Base-by-base conservation (phyloP, 164 flowering plant species). In the Stephania yunnanensis region DNA sequence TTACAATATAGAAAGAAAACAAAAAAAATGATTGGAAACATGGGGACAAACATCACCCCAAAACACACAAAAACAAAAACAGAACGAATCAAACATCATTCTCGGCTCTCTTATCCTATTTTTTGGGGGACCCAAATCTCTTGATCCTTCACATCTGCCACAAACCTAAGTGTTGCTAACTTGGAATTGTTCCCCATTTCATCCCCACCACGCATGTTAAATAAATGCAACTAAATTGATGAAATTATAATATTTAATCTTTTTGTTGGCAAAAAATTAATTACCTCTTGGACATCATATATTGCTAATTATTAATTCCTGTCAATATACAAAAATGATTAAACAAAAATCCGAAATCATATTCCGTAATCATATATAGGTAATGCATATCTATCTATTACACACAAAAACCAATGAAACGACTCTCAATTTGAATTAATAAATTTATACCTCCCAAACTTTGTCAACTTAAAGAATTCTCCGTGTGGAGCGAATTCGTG, bases 51-150 rank as follows among this genome's bases (percentile, higher is more conserved):
- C n/a, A 29, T 45, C 69, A 8, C 2, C 31, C 69, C n/a, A 42
- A 67, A 67, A 30, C 69, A 67, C 68, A 13, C 68, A 64, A 64
- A 25, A 64, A 13, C 68, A 64, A 64, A 25, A 64, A 48, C 68
- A 64, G 7, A n/a, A 31, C 17, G 69, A 67, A 67, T 67, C 69
- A 67, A 67, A 29, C 69, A 1, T 30, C 69, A 55, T n/a, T 25
- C 17, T 67, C 36, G 15, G 29, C 69, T 67, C 69, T 67, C 69
- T 67, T 67, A 67, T 67, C 69, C 69, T 67, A 29, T 67, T 29
- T 67, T 55, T 17, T 55, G 63, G 63, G 2, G 63, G n/a, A 13
- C 63, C 63, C 63, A n/a, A 55, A 55, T 55, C 63, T 55, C 19
- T 6, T 55, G n/a, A 55, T 55, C 63, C 19, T 55, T 55, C 17